Base-by-base conservation (phyloP, 768 basidiomycete genomes). In the Hortiboletus campestris region DNA sequence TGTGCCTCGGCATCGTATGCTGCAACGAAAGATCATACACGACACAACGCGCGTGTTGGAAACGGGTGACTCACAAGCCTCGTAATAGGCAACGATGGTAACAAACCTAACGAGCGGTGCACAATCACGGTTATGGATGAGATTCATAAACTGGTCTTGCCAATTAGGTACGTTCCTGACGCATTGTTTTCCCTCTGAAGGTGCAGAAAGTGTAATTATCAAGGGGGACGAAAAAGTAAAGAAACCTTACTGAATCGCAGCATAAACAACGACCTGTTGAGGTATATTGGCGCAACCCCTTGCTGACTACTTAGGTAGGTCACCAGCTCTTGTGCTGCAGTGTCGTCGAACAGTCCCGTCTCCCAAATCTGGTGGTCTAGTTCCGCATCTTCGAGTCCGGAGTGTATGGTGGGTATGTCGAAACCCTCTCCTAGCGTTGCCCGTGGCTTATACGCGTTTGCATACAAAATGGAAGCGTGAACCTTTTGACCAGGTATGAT, bases 401-500 rank as follows among this genome's bases (percentile, higher is more conserved):
- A 13, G 2, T 45, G 57, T 28, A 45, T 25, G 31, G 48, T 56
- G 6, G 63, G 59, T 22, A 67, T 61, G 12, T 68, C 66, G 25
- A 68, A 67, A 29, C 66, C 66, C 5, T 63, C 57, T 42, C 66
- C 66, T 3, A 57, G 44, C 8, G 57, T 61, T 17, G 61, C 64
- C 3, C 11, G 49, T 16, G 66, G 66, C 38, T 45, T 49, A 32
- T 67, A 67, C 16, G 56, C 38, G 12, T 63, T 68, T 2, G 63
- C 61, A 46, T 52, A 56, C 43, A 68, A 38, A 50, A 67, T 51
- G 7, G 64, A 68, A 40, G 63, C 60, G 25, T 67, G 66, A 4
- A 67, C 52, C 17, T 68, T 67, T 45, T 67, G 66, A 13, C 66
- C 61, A 11, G 66, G 67, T 40, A 68, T 60, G 14, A 67, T 69